Base-by-base conservation (phyloP, 345 rosid species). In the Heritiera fomes region DNA sequence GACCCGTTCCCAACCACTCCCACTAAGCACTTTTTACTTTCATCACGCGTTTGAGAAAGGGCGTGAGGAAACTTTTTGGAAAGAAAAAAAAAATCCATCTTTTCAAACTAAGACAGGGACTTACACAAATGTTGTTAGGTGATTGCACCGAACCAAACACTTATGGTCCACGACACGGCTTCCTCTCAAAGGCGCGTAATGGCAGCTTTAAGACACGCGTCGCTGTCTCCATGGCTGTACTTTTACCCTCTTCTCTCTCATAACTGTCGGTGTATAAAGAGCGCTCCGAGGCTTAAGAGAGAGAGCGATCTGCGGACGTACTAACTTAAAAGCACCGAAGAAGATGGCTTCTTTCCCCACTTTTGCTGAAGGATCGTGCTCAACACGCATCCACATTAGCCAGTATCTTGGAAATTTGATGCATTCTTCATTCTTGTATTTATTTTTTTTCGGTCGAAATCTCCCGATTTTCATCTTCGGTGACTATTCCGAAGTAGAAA, bases 61-160 rank as follows among this genome's bases (percentile, higher is more conserved):
- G 34, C 34, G 64, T 60, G 1, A 1, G 13, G 6, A 1, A 7
- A 30, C 0, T 59, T 59, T 20, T 20, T 3, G 23, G 18, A 18
- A 7, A 0, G 1, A 17, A 17, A 30, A 32, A 17, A 15, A 17
- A 65, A 65, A 65, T 12, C 69, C 7, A 14, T 67, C 71, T 40
- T 41, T 66, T 43, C 23, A 8, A 43, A 67, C 72, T 2, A n/a
- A 43, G 49, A 67, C 53, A 43, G 40, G 38, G 38, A 30, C 41
- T 40, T 61, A 30, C 41, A 12, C 40, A 61, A 9, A 45, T 45
- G 72, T 14, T 4, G 49, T 45, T 68, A 7, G 30, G 72, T 68
- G 52, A 68, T 68, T 68, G 72, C 53, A 68, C 53, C 72, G 72
- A 43, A 68, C 8, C 72, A 68, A 68, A 68, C 72, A 43, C 12